These are phyloP conservation scores for Pseudogymnoascus sp. DNA, from an alignment of 2,329 filamentous ascomycete genomes.

Conservation along the genomic window DNA sequence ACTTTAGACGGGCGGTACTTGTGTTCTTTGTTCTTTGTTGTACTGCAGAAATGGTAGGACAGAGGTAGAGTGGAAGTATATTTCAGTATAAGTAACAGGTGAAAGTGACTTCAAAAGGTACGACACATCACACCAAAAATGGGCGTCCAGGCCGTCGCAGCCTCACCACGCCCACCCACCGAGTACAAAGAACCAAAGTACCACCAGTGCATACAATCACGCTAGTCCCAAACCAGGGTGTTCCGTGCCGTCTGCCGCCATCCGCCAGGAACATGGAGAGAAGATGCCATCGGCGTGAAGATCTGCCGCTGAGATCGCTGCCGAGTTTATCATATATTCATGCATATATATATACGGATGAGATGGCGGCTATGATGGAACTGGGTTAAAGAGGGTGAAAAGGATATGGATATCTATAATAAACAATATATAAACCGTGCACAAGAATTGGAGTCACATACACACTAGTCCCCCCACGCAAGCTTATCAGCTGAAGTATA, in stretches of 20 bases:
- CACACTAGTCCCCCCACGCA: neutral
- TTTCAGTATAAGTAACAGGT: too few species aligned
- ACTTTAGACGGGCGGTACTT: neutral
- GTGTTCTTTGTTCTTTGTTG: neutral
- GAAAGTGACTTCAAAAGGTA: neutral
- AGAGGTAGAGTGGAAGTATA: neutral
- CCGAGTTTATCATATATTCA: neutral
- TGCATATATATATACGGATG: neutral
- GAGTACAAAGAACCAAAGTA: neutral
- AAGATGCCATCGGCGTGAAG: constrained; percentile 1
- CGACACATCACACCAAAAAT: neutral
- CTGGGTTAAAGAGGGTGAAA: neutral
- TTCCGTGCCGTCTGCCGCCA: neutral
- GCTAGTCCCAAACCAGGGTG: neutral
- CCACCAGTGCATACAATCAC: neutral
- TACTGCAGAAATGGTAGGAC: neutral
- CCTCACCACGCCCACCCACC: neutral
- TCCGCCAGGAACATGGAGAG: neutral
- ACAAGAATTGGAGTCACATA: neutral
- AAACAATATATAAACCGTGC: neutral
- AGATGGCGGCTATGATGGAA: neutral
- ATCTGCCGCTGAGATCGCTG: constrained; percentile 2
- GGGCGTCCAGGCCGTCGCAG: neutral
- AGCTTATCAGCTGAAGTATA: neutral
- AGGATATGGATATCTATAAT: neutral